Percentiles rank a stretch among this genome's conserved stretches.
These are phyloP conservation scores for Davidsoniella neocaledoniae DNA, from an alignment of 2,329 filamentous ascomycete species.

Conservation along the genomic window DNA sequence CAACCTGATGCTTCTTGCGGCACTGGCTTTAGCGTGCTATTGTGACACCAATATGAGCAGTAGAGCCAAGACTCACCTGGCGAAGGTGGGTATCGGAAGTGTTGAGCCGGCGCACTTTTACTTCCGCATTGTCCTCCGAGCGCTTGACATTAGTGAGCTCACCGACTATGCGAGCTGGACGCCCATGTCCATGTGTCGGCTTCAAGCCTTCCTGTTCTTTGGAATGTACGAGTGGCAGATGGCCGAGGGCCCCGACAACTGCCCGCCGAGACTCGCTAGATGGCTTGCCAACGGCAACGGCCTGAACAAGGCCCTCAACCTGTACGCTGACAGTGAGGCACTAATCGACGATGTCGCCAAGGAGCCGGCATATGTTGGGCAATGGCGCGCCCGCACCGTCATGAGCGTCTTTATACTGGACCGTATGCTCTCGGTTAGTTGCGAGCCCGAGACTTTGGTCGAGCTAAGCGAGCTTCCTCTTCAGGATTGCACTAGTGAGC, in stretches of 20 bases:
- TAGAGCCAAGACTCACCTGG: background rate
- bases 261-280: background rate
- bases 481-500: background rate
- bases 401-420: constrained; percentile 1
- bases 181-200: background rate
- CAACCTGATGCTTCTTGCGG: background rate
- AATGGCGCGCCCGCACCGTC: background rate
- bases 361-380: background rate
- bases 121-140: background rate
- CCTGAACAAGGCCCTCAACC: background rate
- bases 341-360: background rate
- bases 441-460: background rate
- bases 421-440: background rate
- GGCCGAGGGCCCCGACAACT: background rate
- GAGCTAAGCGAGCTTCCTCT: background rate
- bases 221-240: constrained; percentile 5
- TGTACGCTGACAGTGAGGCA: background rate
- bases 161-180: background rate
- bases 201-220: constrained; percentile 6
- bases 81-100: background rate
- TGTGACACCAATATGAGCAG: background rate
- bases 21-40: constrained; percentile 1
- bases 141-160: background rate
- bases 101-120: background rate
- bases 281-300: constrained; percentile 1